phyloP scores from a whole-genome alignment of 306 rosid genomes.

The Biancaea sappan region DNA sequence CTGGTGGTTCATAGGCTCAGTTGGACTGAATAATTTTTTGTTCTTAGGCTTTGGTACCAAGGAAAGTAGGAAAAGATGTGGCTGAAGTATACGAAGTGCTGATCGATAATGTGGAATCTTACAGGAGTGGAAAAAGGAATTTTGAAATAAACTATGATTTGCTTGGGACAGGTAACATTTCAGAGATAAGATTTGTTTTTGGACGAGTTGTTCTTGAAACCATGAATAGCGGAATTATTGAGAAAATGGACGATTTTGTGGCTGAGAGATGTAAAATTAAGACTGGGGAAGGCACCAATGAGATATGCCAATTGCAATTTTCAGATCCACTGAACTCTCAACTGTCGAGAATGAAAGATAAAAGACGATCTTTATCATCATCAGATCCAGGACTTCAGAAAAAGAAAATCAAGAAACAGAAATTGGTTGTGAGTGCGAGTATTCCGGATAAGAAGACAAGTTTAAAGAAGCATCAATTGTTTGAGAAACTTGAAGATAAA shows the following conservation, averaged over 20 bases:
- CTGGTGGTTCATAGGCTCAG: slow-evolving; percentile 31
- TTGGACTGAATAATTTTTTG: slow-evolving; percentile 35
- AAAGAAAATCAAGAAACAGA: slow-evolving; percentile 44
- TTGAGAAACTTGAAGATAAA: slow-evolving; percentile 5
- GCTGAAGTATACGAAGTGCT: slow-evolving; percentile 56
- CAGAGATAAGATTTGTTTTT: slow-evolving; percentile 71
- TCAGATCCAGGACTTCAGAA: slow-evolving; percentile 36
- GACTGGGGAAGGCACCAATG: slow-evolving; percentile 35
- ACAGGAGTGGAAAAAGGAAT: slow-evolving; percentile 46
- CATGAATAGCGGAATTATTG: slow-evolving; percentile 48
- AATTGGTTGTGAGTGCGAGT: slow-evolving; percentile 33
- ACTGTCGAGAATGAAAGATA: slow-evolving; percentile 32
- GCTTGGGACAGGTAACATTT: slow-evolving; percentile 55
- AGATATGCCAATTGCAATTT: slow-evolving; percentile 31
- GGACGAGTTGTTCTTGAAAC: slow-evolving; percentile 80
- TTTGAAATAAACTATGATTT: slow-evolving; percentile 54
- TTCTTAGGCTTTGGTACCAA: slow-evolving; percentile 68
- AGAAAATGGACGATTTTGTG: slow-evolving; percentile 39
- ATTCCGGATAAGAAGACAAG: slow-evolving; percentile 34
- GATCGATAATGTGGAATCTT: slow-evolving; percentile 40
- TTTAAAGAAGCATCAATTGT: slow-evolving; percentile 20
- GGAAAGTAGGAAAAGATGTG: slow-evolving; percentile 49
- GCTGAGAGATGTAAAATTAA: slow-evolving; percentile 33
- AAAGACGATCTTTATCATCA: slow-evolving; percentile 22
- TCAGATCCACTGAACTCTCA: slow-evolving; percentile 36